Conservation (phyloP, 371 early-diverging fungal genomes). For the Mortierella sp. region DNA sequence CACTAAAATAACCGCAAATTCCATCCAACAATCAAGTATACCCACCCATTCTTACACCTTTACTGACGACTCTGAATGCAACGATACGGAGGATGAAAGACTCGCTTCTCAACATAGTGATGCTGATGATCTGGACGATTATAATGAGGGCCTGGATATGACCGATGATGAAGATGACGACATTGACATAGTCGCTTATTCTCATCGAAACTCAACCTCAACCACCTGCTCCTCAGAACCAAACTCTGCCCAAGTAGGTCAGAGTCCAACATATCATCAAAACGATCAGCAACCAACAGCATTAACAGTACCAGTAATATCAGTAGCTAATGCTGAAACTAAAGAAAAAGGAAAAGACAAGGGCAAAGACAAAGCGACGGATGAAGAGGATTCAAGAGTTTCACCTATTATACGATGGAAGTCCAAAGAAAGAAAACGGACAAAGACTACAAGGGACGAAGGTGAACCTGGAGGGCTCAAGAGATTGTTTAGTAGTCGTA, state of each 20-base stretch:
- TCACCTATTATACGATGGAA: not conserved
- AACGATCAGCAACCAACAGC: not conserved
- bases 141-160: not conserved
- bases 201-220: not conserved
- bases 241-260: constrained; percentile 33
- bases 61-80: constrained; percentile 30
- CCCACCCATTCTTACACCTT: constrained; percentile 41
- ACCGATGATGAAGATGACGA: constrained; percentile 9
- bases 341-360: not conserved
- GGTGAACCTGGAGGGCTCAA: constrained; percentile 37
- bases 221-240: constrained; percentile 31
- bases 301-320: no score
- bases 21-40: constrained; percentile 19
- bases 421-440: constrained; percentile 22
- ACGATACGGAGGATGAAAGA: constrained; percentile 15
- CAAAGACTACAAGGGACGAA: constrained; percentile 46
- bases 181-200: not conserved
- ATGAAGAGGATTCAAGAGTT: not conserved
- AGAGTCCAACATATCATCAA: constrained; percentile 3
- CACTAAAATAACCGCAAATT: not conserved
- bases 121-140: constrained; percentile 21
- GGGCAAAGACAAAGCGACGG: constrained; percentile 17
- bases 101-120: constrained; percentile 25
- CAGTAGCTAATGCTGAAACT: not conserved
- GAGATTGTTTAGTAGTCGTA: constrained; percentile 25